Conservation (phyloP, 2,329 filamentous ascomycete genomes). For the Gremmenia infestans region DNA sequence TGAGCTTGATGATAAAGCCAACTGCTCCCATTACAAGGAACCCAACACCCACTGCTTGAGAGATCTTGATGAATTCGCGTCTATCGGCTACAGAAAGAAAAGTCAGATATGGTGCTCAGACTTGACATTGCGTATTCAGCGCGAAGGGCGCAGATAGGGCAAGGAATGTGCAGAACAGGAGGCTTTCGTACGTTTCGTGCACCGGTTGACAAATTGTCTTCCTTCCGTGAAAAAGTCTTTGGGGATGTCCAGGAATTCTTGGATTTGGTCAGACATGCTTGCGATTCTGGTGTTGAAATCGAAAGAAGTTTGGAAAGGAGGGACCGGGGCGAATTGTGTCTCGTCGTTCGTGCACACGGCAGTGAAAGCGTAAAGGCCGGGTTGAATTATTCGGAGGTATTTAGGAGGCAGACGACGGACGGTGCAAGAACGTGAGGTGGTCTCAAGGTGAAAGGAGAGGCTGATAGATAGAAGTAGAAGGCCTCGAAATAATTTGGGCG, state of each 20-base stretch:
- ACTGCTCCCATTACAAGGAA: slow-evolving; percentile 50
- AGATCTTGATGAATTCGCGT: slow-evolving; percentile 41
- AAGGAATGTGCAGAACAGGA: neutral
- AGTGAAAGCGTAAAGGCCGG: neutral
- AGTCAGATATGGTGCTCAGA: slow-evolving; percentile 10
- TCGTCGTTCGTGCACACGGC: neutral
- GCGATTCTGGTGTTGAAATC: slow-evolving; percentile 3
- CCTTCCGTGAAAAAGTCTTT: slow-evolving; percentile 43
- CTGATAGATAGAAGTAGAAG: neutral
- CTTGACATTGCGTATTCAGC: neutral
- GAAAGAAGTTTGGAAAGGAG: neutral
- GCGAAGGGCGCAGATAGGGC: neutral
- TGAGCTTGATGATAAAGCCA: slow-evolving; percentile 47
- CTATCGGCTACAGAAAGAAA: slow-evolving; percentile 30
- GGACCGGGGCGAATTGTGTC: neutral
- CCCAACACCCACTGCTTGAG: slow-evolving; percentile 46
- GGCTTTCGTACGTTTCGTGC: slow-evolving; percentile 38
- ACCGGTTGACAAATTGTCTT: slow-evolving; percentile 38
- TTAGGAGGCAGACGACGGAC: neutral
- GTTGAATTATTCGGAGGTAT: neutral
- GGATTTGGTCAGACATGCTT: slow-evolving; percentile 50
- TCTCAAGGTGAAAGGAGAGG: neutral
- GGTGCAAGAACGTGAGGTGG: neutral
- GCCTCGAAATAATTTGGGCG: neutral
- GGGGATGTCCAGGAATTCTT: slow-evolving; percentile 52